Evolutionary conservation across 768 basidiomycete species (phyloP).

Genomic region (Serendipita vermifera): DNA sequence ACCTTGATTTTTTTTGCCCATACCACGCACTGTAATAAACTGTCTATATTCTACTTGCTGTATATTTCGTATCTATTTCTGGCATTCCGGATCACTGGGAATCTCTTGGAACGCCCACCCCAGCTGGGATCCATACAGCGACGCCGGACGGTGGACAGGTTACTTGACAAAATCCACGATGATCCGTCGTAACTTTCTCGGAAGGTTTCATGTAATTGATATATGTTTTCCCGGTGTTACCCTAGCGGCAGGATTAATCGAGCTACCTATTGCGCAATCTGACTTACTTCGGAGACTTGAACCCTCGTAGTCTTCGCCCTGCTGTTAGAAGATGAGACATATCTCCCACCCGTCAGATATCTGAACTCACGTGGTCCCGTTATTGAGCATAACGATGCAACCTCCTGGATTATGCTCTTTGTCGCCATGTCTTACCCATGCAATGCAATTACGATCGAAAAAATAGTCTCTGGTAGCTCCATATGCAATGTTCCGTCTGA

Average conservation of each 20-base stretch:
- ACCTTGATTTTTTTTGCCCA: too few relatives aligned
- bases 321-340: too few relatives aligned
- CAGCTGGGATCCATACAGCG: background rate
- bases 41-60: too few relatives aligned
- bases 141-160: background rate
- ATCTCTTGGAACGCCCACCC: too few relatives aligned
- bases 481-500: conserved; percentile 54
- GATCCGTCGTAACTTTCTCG: background rate
- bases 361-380: conserved; percentile 24
- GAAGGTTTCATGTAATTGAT: background rate
- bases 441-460: conserved; percentile 48
- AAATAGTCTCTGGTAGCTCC: conserved; percentile 52
- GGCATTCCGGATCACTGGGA: too few relatives aligned
- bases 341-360: too few relatives aligned
- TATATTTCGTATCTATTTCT: too few relatives aligned
- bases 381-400: conserved; percentile 62
- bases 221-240: background rate
- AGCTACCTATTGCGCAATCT: background rate
- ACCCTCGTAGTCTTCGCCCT: background rate
- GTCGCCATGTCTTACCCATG: conserved; percentile 54
- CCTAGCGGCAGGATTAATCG: background rate
- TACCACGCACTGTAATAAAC: too few relatives aligned
- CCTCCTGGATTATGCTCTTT: conserved; percentile 36
- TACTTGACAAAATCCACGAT: background rate
- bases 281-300: background rate